Conservation (phyloP, 768 basidiomycete species). For the Lactifluus rugatus region DNA sequence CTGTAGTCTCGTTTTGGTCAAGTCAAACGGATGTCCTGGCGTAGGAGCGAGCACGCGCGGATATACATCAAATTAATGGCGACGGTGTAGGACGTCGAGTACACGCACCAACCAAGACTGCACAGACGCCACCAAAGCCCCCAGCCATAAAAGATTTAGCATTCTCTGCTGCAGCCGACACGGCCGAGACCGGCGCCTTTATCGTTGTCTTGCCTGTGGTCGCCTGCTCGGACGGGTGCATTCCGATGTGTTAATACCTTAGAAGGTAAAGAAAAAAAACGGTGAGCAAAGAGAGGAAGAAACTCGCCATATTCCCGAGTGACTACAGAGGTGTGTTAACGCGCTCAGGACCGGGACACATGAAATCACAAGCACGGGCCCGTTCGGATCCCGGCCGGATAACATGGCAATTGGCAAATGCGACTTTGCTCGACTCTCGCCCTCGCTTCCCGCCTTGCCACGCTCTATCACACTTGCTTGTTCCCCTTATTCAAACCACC, state of each 20-base stretch:
- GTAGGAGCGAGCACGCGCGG: background rate
- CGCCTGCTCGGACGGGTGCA: conserved; percentile 9
- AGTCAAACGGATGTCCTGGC: conserved; percentile 91
- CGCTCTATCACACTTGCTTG: too few species aligned
- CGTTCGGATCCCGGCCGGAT: background rate
- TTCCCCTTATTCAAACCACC: too few species aligned
- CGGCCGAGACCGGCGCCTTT: conserved; percentile 15
- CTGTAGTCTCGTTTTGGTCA: conserved; percentile 93
- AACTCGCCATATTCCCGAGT: conserved; percentile 13
- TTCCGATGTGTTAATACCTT: background rate
- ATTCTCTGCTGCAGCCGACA: conserved; percentile 29
- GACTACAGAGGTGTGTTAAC: too few species aligned
- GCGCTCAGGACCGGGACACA: background rate
- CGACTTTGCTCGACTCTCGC: too few species aligned
- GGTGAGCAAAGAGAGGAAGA: background rate
- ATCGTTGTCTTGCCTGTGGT: background rate
- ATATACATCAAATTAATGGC: background rate
- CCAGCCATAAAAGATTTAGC: conserved; percentile 88
- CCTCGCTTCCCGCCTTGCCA: too few species aligned
- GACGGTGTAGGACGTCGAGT: background rate
- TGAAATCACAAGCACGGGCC: background rate
- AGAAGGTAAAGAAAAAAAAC: background rate
- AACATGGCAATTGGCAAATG: too few species aligned
- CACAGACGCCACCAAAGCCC: conserved; percentile 81
- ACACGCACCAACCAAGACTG: conserved; percentile 80